These are phyloP conservation scores for Calycina herbarum DNA, from an alignment of 2,329 filamentous ascomycete species.

Conservation along the genomic window DNA sequence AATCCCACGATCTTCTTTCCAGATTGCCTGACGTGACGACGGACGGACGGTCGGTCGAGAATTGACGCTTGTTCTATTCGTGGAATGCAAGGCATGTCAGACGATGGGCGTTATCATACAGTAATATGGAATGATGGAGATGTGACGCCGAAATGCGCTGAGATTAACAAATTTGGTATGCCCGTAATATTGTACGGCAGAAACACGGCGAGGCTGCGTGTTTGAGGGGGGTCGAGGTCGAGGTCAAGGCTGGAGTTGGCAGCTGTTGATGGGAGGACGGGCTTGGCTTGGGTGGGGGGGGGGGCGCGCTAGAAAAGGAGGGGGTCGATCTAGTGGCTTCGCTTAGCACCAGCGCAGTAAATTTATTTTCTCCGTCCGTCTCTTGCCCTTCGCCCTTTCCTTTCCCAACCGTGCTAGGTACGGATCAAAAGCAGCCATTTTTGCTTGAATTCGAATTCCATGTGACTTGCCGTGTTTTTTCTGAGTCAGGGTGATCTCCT, in stretches of 20 bases:
- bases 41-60: background rate
- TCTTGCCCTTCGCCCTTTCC: background rate
- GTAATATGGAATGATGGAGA: background rate
- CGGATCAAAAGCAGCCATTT: background rate
- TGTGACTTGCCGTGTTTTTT: background rate
- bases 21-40: background rate
- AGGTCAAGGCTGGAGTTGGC: background rate
- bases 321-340: background rate
- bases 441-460: background rate
- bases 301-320: background rate
- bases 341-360: background rate
- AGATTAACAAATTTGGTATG: background rate
- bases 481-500: constrained; percentile 2
- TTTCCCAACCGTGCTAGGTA: background rate
- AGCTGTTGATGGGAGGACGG: background rate
- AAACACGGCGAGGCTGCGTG: constrained; percentile 16
- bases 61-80: constrained; percentile 4
- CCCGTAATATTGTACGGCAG: constrained; percentile 10
- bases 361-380: background rate
- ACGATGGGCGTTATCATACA: background rate
- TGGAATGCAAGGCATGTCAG: constrained; percentile 2
- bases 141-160: constrained; percentile 4
- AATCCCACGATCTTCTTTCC: background rate
- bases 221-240: background rate
- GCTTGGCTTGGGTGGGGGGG: background rate